phyloP scores from a whole-genome alignment of 805 yeast species.

The Millerozyma acaciae region DNA sequence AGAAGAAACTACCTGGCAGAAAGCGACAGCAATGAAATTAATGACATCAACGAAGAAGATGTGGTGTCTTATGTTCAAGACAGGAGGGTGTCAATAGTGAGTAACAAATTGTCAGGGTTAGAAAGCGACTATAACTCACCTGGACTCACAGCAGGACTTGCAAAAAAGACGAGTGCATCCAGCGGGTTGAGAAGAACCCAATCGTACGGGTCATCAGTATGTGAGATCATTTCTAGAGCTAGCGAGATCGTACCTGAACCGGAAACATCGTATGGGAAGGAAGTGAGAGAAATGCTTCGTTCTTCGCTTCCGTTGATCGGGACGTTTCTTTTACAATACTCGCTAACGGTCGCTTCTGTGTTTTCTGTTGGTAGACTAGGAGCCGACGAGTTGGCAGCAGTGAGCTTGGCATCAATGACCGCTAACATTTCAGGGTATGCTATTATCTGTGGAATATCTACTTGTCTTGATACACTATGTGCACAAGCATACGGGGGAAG shows the following conservation, averaged over 20 bases:
- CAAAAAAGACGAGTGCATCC: too few relatives aligned
- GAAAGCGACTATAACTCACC: too few relatives aligned
- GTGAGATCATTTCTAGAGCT: conserved; percentile 1
- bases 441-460: conserved; percentile 72
- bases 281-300: conserved; percentile 32
- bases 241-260: conserved; percentile 33
- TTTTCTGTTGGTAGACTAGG: conserved; percentile 77
- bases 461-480: conserved; percentile 72
- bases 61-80: conserved; percentile 36
- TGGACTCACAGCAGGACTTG: too few relatives aligned
- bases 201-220: conserved; percentile 6
- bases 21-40: too few relatives aligned
- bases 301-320: conserved; percentile 57
- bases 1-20: too few relatives aligned
- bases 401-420: conserved; percentile 71
- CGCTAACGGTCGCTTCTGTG: conserved; percentile 71
- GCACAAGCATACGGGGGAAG: conserved; percentile 75
- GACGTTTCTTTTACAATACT: conserved; percentile 68
- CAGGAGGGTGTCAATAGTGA: conserved; percentile 36
- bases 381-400: conserved; percentile 68
- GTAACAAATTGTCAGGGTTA: too few relatives aligned
- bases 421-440: conserved; percentile 75
- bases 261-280: conserved; percentile 37
- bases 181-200: conserved; percentile 6
- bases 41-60: conserved; percentile 30